Percentiles rank a stretch among this genome's conserved stretches.
phyloP scores from a whole-genome alignment of 805 yeast species.

The Metschnikowia dekortorum region DNA sequence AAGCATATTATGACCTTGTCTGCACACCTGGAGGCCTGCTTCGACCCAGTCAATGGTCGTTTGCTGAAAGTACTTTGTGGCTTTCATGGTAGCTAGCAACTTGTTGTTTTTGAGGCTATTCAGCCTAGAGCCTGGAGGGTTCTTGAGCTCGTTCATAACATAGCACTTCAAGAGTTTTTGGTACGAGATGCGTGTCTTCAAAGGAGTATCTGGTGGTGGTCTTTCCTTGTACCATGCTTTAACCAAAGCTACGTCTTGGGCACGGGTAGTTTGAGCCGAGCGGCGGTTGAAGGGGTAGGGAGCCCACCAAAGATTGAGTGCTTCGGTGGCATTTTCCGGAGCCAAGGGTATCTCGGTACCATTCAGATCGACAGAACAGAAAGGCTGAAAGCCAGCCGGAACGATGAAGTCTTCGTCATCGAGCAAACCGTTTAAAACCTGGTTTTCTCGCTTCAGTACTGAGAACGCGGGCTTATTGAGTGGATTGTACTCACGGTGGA shows the following conservation, averaged over 20 bases:
- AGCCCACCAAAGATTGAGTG: conserved; percentile 71
- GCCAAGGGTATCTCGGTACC: conserved; percentile 17
- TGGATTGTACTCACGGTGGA: conserved; percentile 53
- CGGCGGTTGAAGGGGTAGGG: conserved; percentile 81
- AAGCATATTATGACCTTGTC: conserved; percentile 92
- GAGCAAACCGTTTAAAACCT: conserved; percentile 19
- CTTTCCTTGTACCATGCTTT: conserved; percentile 79
- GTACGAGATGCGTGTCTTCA: conserved; percentile 80
- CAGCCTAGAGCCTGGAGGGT: conserved; percentile 28
- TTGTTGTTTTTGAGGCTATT: conserved; percentile 49
- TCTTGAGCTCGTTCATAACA: conserved; percentile 69
- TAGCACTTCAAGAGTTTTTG: conserved; percentile 79
- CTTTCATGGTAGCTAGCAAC: conserved; percentile 59
- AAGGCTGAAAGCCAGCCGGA: conserved; percentile 45
- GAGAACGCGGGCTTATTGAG: conserved; percentile 29
- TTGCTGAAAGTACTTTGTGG: conserved; percentile 85
- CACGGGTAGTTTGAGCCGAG: conserved; percentile 67
- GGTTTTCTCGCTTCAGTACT: conserved; percentile 22
- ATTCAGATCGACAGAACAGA: conserved; percentile 29
- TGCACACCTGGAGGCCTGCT: conserved; percentile 90
- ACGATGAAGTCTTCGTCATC: conserved; percentile 34
- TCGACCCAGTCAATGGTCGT: conserved; percentile 97
- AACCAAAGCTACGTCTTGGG: conserved; percentile 83
- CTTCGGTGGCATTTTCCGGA: conserved; percentile 44
- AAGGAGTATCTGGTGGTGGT: conserved; percentile 57